Percentiles rank a stretch among this genome's conserved stretches.
Conservation (phyloP, 2,329 filamentous ascomycete genomes). For the Leptographium lundbergii region DNA sequence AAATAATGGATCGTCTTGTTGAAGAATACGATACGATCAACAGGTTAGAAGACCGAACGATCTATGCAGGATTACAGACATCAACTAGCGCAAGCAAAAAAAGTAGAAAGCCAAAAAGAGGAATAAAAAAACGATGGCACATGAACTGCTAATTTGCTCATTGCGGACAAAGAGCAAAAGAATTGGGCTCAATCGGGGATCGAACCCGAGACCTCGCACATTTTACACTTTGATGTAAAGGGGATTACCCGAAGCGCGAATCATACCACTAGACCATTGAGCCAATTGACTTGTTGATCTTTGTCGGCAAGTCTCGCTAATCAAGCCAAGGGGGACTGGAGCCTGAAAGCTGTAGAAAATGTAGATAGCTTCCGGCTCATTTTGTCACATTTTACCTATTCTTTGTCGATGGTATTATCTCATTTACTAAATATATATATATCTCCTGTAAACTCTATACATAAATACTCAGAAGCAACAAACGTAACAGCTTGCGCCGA, state of each 20-base stretch:
- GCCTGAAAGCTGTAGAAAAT: background rate
- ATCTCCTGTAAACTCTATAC: background rate
- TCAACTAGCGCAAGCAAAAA: too few species aligned
- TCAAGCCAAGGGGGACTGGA: background rate
- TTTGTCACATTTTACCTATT: background rate
- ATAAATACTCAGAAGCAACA: background rate
- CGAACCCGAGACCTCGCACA: slow-evolving; percentile 15
- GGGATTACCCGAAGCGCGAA: slow-evolving; percentile 13
- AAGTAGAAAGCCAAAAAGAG: too few species aligned
- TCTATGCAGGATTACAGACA: too few species aligned
- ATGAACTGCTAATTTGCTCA: background rate
- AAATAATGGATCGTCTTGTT: too few species aligned
- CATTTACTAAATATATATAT: too few species aligned
- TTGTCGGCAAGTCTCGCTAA: too few species aligned
- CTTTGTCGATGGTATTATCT: too few species aligned
- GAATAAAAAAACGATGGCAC: too few species aligned
- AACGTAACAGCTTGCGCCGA: background rate
- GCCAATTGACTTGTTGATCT: slow-evolving; percentile 1
- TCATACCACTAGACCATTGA: slow-evolving; percentile 14
- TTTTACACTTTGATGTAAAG: slow-evolving; percentile 10
- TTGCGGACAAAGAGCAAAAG: background rate
- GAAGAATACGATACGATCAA: too few species aligned
- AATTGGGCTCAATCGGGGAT: slow-evolving; percentile 13
- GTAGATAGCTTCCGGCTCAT: background rate
- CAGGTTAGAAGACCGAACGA: too few species aligned